phyloP scores from a whole-genome alignment of 2,329 filamentous ascomycete species.

The Botrytis sinoallii region DNA sequence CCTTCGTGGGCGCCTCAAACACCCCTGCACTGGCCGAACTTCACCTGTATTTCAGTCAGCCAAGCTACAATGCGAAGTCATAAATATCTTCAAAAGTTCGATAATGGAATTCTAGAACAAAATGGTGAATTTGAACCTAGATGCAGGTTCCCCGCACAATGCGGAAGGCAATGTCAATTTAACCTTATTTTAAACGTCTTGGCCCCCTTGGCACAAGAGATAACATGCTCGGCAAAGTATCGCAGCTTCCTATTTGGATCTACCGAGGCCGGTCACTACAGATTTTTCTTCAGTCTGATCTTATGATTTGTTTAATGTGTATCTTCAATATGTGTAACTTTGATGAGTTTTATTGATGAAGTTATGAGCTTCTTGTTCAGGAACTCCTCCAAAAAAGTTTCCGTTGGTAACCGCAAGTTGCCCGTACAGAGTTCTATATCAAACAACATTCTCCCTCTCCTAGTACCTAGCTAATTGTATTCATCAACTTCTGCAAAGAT shows the following conservation, averaged over 20 bases:
- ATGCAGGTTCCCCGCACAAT: neutral
- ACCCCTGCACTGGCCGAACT: neutral
- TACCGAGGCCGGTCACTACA: constrained; percentile 1
- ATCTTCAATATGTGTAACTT: neutral
- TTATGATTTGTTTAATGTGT: constrained; percentile 7
- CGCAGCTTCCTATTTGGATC: constrained; percentile 14
- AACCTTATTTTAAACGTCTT: constrained; percentile 16
- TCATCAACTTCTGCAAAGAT: neutral
- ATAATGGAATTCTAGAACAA: neutral
- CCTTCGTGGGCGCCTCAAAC: neutral
- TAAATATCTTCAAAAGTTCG: neutral
- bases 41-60: neutral
- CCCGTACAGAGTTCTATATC: neutral
- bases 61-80: neutral
- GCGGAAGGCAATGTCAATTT: constrained; percentile 14
- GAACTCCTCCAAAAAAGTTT: neutral
- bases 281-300: neutral
- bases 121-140: neutral
- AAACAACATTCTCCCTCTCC: neutral
- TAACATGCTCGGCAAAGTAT: constrained; percentile 15
- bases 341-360: neutral
- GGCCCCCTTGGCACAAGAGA: constrained; percentile 13
- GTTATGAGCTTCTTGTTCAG: constrained; percentile 15
- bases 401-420: constrained; percentile 3
- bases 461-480: neutral